Base-by-base conservation (phyloP, 345 rosid genomes). In the Salix arbutifolia region DNA sequence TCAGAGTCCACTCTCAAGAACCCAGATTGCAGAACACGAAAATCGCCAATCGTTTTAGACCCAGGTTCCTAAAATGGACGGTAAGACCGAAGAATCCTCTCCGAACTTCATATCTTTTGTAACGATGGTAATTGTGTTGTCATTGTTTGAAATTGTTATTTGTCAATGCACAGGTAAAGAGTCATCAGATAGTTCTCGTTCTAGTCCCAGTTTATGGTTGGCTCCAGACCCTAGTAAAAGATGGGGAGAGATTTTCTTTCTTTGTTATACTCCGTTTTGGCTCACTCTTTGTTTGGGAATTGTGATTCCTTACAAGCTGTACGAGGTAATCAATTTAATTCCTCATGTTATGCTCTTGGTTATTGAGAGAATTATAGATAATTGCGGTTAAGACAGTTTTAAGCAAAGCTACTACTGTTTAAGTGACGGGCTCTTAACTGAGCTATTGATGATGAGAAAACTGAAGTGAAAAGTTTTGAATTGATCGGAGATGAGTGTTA, bases 231-330 rank as follows among this genome's bases (percentile, higher is more conserved):
- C 91, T 9, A 95, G 98, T 71, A 95, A 93, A 87, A 87, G 96
- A 91, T 95, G 98, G 99, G 99, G 87, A 6, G 99, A 95, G 83
- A 89, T 95, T 73, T 95, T 95, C 89, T 93, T 95, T 79, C 94
- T 95, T 64, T 80, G 83, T 75, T 95, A 93, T 79, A 93, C 99
- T 79, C 99, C 98, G 0, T 95, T 95, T 74, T 95, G 99, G 99
- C 98, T 95, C 65, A 91, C 93, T 79, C 97, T 95, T 40, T 87
- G 85, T 52, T 80, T 93, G 74, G 99, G 99, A 18, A 85, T 95
- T 82, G 86, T 95, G 33, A 93, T 93, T 70, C 99, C 98, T 16
- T 95, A 81, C 85, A 91, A 90, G 84, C 94, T 95, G 26, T 95
- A 95, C 85, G 98, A 95, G 97, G 99, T 94, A 50, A 31, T 25